Evolutionary conservation across 352 stramenopile species (phyloP), one percentile per base, ranked within the genome.

Genomic region (Peronosclerospora sorghi): DNA sequence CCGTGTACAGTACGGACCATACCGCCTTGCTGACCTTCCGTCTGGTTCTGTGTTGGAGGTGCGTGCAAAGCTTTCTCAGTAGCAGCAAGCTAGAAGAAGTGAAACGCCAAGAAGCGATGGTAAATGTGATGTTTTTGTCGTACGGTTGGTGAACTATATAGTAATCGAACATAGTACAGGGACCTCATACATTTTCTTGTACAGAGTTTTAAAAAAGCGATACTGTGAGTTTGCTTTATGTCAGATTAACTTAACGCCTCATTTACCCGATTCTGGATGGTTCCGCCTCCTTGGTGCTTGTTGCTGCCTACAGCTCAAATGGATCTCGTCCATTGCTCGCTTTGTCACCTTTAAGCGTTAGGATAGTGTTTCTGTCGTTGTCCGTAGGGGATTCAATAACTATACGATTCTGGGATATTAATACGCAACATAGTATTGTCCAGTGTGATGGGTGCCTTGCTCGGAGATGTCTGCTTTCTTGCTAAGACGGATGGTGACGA

Each of bases 1-100:
- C 14, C 83, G 88, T 41, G 81, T 90, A 21, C 66, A 91, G 38
- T 97, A 90, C 38, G 88, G 88, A 5, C 83, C 86, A 13, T 96
- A 94, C 54, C 69, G 71, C 23, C 70, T 96, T 8, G 80, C 74
- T 7, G 74, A 91, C 47, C 54, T 96, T 2, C 63, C 65, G 3
- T 54, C 48, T 5, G 85, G 85, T n/a, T 56, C 78, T 9, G 83
- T 94, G 35, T 42, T 94, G 15, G 75, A 92, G 45, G 79, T 91
- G 18, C 52, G 50, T 3, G 48, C 73, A 7, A 94, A 91, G 60
- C 48, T 59, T 43, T 24, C 82, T 26, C 55, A 63, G 56, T 62
- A 62, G 30, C 51, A 54, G 15, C n/a, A 37, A 38, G 50, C 28
- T 29, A 44, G 32, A 15, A 35, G 18, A 54, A 58, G 34, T 43